A percentile compares a stretch with the other conserved stretches of the same genome.
These are phyloP conservation scores for Xylaria sp. DNA, from an alignment of 2,329 filamentous ascomycete species.

Conservation along the genomic window DNA sequence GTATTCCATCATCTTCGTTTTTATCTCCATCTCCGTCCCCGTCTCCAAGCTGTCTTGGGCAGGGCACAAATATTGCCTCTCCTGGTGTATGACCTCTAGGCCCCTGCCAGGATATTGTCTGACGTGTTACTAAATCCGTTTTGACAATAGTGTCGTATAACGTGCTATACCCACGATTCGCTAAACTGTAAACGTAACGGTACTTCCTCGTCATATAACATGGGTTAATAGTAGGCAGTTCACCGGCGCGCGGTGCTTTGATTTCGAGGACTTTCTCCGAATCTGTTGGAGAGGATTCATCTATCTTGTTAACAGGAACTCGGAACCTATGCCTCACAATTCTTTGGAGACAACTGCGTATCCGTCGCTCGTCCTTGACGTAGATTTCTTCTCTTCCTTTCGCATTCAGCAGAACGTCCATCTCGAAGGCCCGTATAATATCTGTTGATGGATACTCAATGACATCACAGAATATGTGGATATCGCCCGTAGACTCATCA, in stretches of 20 bases:
- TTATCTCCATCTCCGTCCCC: not conserved
- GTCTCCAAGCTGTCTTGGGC: conserved; percentile 52
- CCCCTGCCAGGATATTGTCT: conserved; percentile 66
- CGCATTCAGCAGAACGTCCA: conserved; percentile 70
- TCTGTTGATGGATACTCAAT: conserved; percentile 71
- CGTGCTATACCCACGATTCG: conserved; percentile 66
- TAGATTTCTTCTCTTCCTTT: conserved; percentile 57
- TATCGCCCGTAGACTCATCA: conserved; percentile 49
- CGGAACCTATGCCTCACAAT: conserved; percentile 59
- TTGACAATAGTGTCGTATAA: conserved; percentile 73
- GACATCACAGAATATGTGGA: conserved; percentile 72
- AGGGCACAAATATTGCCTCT: conserved; percentile 73
- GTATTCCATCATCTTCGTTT: conserved; percentile 63
- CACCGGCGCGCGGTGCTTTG: conserved; percentile 64
- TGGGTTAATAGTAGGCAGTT: conserved; percentile 75
- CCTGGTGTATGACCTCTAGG: conserved; percentile 71
- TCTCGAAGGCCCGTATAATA: conserved; percentile 74
- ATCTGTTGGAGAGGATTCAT: not conserved
- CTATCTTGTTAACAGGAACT: conserved; percentile 42
- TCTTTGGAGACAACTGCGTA: conserved; percentile 51
- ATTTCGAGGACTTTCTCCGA: conserved; percentile 56
- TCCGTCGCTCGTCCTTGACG: conserved; percentile 54
- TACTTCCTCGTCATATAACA: conserved; percentile 61
- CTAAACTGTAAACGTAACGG: conserved; percentile 69
- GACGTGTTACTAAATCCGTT: conserved; percentile 67